Percentiles rank a stretch among this genome's conserved stretches.
These are phyloP conservation scores for Emergomyces africanus DNA, from an alignment of 2,329 filamentous ascomycete genomes.

Conservation along the genomic window DNA sequence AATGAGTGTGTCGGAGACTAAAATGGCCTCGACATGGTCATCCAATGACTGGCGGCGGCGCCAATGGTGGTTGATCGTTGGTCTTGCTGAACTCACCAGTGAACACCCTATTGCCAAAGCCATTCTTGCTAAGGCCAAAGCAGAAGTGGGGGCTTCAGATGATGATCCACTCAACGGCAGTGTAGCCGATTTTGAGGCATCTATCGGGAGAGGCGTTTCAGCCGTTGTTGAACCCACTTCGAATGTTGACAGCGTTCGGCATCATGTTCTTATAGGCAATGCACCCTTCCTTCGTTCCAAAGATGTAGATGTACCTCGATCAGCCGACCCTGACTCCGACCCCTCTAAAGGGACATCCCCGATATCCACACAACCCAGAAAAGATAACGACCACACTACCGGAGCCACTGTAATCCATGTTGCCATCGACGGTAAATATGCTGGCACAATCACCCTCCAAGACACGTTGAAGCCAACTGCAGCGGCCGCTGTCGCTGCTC, in stretches of 20 bases:
- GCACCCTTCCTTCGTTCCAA: constrained; percentile 61
- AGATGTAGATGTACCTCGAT: constrained; percentile 41
- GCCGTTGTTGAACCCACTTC: constrained; percentile 68
- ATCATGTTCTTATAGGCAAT: constrained; percentile 75
- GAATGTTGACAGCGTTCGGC: constrained; percentile 54
- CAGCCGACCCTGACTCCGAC: constrained; percentile 25
- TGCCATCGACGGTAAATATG: constrained; percentile 69
- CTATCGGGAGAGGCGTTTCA: constrained; percentile 72
- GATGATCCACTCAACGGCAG: constrained; percentile 71
- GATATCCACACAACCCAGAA: constrained; percentile 20
- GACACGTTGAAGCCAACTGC: constrained; percentile 89
- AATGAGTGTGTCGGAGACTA: constrained; percentile 74
- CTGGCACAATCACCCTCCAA: constrained; percentile 69
- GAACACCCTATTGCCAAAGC: constrained; percentile 95
- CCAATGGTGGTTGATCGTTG: constrained; percentile 92
- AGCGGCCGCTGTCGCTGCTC: constrained; percentile 63
- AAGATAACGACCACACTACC: constrained; percentile 15
- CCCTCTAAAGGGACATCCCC: constrained; percentile 12
- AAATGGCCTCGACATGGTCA: constrained; percentile 56
- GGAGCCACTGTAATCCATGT: constrained; percentile 69
- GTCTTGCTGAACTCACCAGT: constrained; percentile 87
- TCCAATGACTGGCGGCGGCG: constrained; percentile 53
- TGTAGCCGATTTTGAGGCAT: constrained; percentile 70
- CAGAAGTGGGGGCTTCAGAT: constrained; percentile 56
- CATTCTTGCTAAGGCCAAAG: constrained; percentile 61